Evolutionary conservation across 371 early-diverging fungal species (phyloP).

Genomic region (Batrachochytrium dendrobatidis): DNA sequence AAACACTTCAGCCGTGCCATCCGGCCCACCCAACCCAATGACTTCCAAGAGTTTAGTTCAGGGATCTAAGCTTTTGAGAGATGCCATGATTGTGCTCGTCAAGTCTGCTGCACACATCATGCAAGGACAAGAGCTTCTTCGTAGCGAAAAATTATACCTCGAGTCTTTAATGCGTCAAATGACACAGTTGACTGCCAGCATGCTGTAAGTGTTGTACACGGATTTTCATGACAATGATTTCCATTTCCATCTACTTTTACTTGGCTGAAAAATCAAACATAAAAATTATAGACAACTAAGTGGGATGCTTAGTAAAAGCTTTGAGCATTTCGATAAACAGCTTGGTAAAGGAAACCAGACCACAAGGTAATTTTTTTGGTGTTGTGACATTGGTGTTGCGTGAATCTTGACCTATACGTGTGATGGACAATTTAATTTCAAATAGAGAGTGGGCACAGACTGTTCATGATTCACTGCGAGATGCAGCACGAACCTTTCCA

Average conservation of each 20-base stretch:
- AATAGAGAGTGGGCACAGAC: conserved; percentile 11
- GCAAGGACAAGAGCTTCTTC: conserved; percentile 8
- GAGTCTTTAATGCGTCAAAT: conserved; percentile 5
- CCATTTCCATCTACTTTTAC: too few relatives aligned
- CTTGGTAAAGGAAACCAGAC: conserved; percentile 1
- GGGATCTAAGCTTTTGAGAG: conserved; percentile 10
- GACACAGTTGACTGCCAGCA: neutral
- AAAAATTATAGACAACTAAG: conserved; percentile 1
- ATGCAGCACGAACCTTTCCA: conserved; percentile 9
- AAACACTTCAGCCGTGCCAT: neutral
- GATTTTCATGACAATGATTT: too few relatives aligned
- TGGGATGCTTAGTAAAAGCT: neutral
- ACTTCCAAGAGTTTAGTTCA: conserved; percentile 1
- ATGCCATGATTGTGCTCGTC: conserved; percentile 8
- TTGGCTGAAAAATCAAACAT: neutral
- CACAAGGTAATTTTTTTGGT: conserved; percentile 4
- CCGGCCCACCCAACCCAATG: too few relatives aligned
- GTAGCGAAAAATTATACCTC: conserved; percentile 2
- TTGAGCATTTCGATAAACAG: conserved; percentile 11
- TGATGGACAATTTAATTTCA: neutral
- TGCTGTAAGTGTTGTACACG: conserved; percentile 11
- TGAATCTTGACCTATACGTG: too few relatives aligned
- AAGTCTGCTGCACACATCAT: conserved; percentile 13
- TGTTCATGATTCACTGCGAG: conserved; percentile 13
- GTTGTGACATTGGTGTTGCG: neutral